A percentile compares a stretch with the other conserved stretches of the same genome.
Conservation (phyloP, 306 rosid species). For the Medicago truncatula region DNA sequence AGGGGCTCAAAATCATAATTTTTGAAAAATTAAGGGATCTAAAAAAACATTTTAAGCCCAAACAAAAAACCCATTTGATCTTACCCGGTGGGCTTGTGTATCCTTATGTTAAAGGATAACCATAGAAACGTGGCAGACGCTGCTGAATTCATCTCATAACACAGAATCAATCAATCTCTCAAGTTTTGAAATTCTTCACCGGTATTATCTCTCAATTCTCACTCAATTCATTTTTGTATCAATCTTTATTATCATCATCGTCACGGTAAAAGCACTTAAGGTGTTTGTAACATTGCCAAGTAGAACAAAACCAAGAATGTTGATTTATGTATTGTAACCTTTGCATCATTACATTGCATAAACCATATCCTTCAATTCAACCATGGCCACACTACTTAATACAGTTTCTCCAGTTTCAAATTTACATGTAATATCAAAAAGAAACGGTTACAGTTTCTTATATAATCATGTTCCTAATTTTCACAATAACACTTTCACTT, state of each 20-base stretch:
- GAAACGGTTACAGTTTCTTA: slow-evolving; percentile 57
- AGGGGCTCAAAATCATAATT: no score
- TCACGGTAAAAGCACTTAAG: background rate
- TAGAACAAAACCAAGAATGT: slow-evolving; percentile 30
- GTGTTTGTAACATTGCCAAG: slow-evolving; percentile 16
- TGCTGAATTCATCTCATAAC: slow-evolving; percentile 10
- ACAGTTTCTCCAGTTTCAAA: slow-evolving; percentile 54
- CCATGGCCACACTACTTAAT: slow-evolving; percentile 67
- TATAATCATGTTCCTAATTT: slow-evolving; percentile 53
- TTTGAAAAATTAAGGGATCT: no score
- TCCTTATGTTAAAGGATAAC: slow-evolving; percentile 45
- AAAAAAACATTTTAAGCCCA: no score
- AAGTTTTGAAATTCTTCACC: background rate
- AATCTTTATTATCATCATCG: background rate
- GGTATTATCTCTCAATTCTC: slow-evolving; percentile 14
- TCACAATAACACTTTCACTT: slow-evolving; percentile 48
- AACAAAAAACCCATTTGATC: no score
- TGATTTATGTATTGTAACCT: slow-evolving; percentile 33
- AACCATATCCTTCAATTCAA: slow-evolving; percentile 17
- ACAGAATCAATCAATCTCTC: background rate
- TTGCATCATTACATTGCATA: slow-evolving; percentile 8
- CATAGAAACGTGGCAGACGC: slow-evolving; percentile 24
- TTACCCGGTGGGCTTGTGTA: no score
- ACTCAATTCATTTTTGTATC: slow-evolving; percentile 16
- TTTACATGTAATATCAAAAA: slow-evolving; percentile 50